Evolutionary conservation across 768 basidiomycete species (phyloP).

Genomic region (Leucosporidium scottii): DNA sequence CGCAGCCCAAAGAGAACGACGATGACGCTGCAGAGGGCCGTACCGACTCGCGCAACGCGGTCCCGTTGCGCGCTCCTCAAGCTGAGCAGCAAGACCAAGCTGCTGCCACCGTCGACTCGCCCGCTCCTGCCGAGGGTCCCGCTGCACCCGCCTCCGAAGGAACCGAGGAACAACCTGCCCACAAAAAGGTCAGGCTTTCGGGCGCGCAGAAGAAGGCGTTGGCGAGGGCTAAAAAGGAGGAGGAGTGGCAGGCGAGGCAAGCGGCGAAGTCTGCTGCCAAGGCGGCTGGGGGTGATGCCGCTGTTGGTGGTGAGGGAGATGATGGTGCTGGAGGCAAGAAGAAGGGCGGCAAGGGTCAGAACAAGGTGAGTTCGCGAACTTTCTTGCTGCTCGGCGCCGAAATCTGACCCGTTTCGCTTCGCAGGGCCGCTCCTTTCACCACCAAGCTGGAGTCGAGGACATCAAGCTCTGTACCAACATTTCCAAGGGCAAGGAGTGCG

Average conservation of each 20-base stretch:
- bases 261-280: constrained; percentile 3
- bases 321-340: constrained; percentile 33
- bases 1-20: not conserved
- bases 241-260: constrained; percentile 43
- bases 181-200: constrained; percentile 39
- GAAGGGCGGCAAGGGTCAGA: constrained; percentile 55
- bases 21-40: constrained; percentile 31
- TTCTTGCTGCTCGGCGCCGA: constrained; percentile 74
- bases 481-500: constrained; percentile 61
- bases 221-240: constrained; percentile 63
- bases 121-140: not conserved
- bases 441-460: constrained; percentile 19
- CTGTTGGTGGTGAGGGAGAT: not conserved
- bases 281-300: not conserved
- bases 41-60: not conserved
- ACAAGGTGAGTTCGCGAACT: constrained; percentile 58
- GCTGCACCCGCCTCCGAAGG: not conserved
- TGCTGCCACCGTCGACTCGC: not conserved
- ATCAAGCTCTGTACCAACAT: constrained; percentile 74
- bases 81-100: not conserved
- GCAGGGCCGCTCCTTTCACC: constrained; percentile 26
- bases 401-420: not conserved
- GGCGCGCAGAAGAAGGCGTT: constrained; percentile 47
- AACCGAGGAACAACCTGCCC: constrained; percentile 33
- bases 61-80: too few species aligned